Base-by-base conservation (phyloP, 257 asterid species). In the Forsythia suspensa region DNA sequence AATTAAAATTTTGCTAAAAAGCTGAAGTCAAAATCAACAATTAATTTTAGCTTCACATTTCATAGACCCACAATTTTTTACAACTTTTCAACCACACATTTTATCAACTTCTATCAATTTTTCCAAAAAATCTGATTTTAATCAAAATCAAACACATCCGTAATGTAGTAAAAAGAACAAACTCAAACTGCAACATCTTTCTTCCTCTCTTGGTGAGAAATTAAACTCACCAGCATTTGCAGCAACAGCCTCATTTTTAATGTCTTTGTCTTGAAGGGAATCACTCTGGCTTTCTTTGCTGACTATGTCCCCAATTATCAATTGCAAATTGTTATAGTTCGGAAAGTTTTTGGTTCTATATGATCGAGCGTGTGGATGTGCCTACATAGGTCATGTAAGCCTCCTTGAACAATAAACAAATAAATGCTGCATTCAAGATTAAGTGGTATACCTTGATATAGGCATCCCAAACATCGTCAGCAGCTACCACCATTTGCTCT, bases 401-500 rank as follows among this genome's bases (percentile, higher is more conserved):
- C 42, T 12, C 72, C 40, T 76, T 74, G 43, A 80, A 71, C 73
- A 79, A 66, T 12, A 66, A 78, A 69, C 72, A 38, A 70, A 76
- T 21, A 71, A 80, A 71, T 44, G 74, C 73, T 37, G 73, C 71
- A 44, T 37, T 67, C 13, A 65, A 75, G 76, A 81, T 78, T 75
- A 43, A 68, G 59, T 18, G 37, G 52, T 71, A 57, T 84, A 84
- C 88, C 90, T 86, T 84, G 38, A 84, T 66, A 75, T 86, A 82
- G 77, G 83, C 76, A 80, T 86, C 86, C 90, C 88, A 81, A 75
- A 77, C 80, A 77, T 80, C 80, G 70, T 77, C 83, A 84, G 79
- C 78, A 72, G 88, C 86, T n/a, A 80, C 71, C 73, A 86, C 82
- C 88, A 84, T 81, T 81, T 80, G 84, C 71, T 76, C 80, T 68